Evolutionary conservation across 768 basidiomycete genomes (phyloP).

Genomic region (Austroboletus eburneus): DNA sequence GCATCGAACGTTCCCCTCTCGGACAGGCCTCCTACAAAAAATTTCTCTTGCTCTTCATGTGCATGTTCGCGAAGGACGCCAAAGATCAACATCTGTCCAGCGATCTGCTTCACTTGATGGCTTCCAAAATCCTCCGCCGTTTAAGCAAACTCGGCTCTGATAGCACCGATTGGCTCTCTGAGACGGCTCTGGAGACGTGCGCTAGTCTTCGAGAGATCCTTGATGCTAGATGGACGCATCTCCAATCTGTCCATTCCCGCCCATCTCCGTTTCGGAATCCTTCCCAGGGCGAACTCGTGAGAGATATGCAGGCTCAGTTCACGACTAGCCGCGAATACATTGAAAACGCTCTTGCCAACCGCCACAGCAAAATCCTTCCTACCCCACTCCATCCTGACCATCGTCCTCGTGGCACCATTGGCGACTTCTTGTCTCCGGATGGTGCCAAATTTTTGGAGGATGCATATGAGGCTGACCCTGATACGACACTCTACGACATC

Average conservation of each 20-base stretch:
- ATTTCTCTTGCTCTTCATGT: constrained; percentile 42
- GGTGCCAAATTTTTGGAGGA: constrained; percentile 1
- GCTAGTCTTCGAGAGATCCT: constrained; percentile 15
- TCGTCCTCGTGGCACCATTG: constrained; percentile 1
- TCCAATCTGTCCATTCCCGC: constrained; percentile 17
- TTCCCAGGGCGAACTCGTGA: background rate
- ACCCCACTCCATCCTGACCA: too few species aligned
- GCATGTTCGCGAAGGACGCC: constrained; percentile 20
- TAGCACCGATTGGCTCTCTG: constrained; percentile 32
- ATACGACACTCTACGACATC: constrained; percentile 31
- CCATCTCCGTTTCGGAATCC: constrained; percentile 16
- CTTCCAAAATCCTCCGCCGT: constrained; percentile 16
- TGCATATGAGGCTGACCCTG: constrained; percentile 1
- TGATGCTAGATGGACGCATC: constrained; percentile 29
- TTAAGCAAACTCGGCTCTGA: constrained; percentile 11
- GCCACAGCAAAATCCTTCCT: background rate
- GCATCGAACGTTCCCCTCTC: background rate
- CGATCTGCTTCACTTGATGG: constrained; percentile 24
- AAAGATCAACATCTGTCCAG: constrained; percentile 7
- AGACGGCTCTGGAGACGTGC: constrained; percentile 33
- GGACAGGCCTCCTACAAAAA: constrained; percentile 36
- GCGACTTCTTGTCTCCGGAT: constrained; percentile 7
- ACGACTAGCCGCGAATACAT: constrained; percentile 26
- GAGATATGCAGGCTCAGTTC: constrained; percentile 34
- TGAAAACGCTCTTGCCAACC: constrained; percentile 8